A percentile compares a stretch with the other conserved stretches of the same genome.
Evolutionary conservation across 805 yeast genomes (phyloP).

Genomic region (Schwanniomyces pseudopolymorphus): DNA sequence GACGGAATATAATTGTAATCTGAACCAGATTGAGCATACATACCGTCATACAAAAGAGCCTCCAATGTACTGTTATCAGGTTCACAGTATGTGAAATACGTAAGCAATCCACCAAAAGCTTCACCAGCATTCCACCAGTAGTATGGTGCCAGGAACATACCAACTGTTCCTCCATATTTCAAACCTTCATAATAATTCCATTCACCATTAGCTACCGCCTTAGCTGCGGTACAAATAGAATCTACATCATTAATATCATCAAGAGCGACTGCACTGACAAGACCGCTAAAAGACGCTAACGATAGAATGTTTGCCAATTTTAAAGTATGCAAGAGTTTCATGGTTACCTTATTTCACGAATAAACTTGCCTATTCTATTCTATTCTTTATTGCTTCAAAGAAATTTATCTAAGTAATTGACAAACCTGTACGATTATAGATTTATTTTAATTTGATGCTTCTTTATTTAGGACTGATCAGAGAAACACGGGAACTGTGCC

Average conservation of each 20-base stretch:
- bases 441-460: background rate
- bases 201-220: conserved; percentile 34
- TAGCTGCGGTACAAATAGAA: conserved; percentile 43
- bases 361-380: background rate
- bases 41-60: conserved; percentile 31
- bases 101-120: conserved; percentile 48
- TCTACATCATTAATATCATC: conserved; percentile 33
- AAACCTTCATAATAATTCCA: conserved; percentile 47
- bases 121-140: conserved; percentile 58
- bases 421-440: background rate
- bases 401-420: background rate
- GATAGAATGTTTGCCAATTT: background rate
- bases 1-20: conserved; percentile 42
- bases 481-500: background rate
- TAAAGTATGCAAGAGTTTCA: background rate
- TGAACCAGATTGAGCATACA: conserved; percentile 45
- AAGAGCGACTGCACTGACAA: conserved; percentile 14
- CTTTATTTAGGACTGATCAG: background rate
- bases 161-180: conserved; percentile 44
- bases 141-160: conserved; percentile 45
- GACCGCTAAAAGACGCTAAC: background rate
- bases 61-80: conserved; percentile 30
- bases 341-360: background rate
- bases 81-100: conserved; percentile 40
- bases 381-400: background rate